A percentile compares a stretch with the other conserved stretches of the same genome.
Evolutionary conservation across 805 yeast genomes (phyloP).

Genomic region (Cyberlindnera meyerae): DNA sequence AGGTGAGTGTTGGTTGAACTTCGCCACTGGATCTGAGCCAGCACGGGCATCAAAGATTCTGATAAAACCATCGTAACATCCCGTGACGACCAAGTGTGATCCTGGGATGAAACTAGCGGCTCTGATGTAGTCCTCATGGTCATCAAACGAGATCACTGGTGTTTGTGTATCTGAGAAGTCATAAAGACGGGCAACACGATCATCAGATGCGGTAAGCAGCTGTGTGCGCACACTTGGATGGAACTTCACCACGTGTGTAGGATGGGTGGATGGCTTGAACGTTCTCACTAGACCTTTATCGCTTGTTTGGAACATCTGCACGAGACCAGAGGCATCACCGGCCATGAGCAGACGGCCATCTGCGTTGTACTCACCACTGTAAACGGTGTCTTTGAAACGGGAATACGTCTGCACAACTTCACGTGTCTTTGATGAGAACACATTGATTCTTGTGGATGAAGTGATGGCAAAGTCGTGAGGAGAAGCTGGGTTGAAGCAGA

Average conservation of each 20-base stretch:
- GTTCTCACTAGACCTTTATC: constrained; percentile 78
- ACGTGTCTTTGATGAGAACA: constrained; percentile 89
- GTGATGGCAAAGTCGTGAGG: constrained; percentile 95
- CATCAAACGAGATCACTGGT: constrained; percentile 67
- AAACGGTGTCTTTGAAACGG: constrained; percentile 87
- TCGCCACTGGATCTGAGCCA: constrained; percentile 49
- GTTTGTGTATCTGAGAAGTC: constrained; percentile 74
- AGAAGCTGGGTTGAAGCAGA: constrained; percentile 76
- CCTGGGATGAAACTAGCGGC: constrained; percentile 76
- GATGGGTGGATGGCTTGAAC: constrained; percentile 76
- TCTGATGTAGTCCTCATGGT: constrained; percentile 85
- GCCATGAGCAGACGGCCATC: constrained; percentile 92
- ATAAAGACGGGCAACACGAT: constrained; percentile 78
- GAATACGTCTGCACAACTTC: constrained; percentile 83
- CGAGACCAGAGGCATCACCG: constrained; percentile 92
- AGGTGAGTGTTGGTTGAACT: constrained; percentile 71
- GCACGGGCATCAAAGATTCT: constrained; percentile 80
- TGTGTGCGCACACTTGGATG: constrained; percentile 74
- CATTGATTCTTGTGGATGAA: constrained; percentile 84
- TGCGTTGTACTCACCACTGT: constrained; percentile 82
- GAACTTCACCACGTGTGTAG: constrained; percentile 91
- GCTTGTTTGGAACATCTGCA: constrained; percentile 84
- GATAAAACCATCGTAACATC: constrained; percentile 87
- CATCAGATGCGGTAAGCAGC: constrained; percentile 86
- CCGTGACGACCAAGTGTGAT: constrained; percentile 80